Evolutionary conservation across 257 asterid species (phyloP), one percentile per base, ranked within the genome.

Genomic region (Primulina eburnea): DNA sequence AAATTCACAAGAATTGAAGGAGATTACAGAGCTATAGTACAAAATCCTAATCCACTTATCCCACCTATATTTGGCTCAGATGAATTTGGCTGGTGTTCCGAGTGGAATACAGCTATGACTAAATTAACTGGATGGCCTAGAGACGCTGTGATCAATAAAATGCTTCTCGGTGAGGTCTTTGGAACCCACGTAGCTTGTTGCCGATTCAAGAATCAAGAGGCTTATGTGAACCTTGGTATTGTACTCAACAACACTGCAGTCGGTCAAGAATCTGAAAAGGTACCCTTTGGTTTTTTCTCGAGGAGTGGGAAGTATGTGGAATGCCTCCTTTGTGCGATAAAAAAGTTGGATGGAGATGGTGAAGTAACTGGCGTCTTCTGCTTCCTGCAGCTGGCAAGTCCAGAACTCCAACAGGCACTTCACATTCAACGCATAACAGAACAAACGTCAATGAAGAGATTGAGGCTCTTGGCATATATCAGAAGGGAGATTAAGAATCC

Each of bases 1-100:
- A 93, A 93, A 76, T 93, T 93, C 85, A 93, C 97, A 20, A 76
- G 87, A 82, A 90, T 93, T 21, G 91, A 90, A 85, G 99, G 99
- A 14, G 99, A 93, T 76, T 91, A 93, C 78, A 80, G 77, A 71
- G 90, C 97, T 24, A 93, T 90, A 62, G 71, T 90, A 18, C 97
- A 93, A 71, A 93, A 87, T 68, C 99, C 92, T 2, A 89, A 82
- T 82, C 97, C 92, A 0, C 71, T 93, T 75, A 91, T 93, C 79
- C 99, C 99, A n/a, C 96, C 97, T 24, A 90, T 89, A 74, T 93
- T 93, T 52, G 99, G 96, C 40, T 82, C 92, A 0, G 97, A 93
- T 64, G 97, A 89, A 68, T 89, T 93, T 26, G 97, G 97, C 30
- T 90, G 99, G 99, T 90, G 99, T 69, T 83, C 95, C 2, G 97